Evolutionary conservation across 345 rosid species (phyloP).

Genomic region (Excoecaria agallocha): DNA sequence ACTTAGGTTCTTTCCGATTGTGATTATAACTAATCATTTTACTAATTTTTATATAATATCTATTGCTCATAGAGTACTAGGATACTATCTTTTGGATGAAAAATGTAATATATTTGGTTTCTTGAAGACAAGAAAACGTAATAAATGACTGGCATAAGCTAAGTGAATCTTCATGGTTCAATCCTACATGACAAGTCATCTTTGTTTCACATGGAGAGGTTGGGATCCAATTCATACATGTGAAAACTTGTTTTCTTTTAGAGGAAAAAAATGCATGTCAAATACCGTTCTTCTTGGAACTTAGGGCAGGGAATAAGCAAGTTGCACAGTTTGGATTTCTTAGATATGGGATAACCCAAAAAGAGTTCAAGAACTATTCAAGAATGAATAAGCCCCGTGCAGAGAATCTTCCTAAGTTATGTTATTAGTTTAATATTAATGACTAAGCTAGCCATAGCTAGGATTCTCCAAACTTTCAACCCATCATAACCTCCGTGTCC

Average conservation of each 20-base stretch:
- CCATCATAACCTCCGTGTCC: too few species aligned
- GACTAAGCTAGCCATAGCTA: too few species aligned
- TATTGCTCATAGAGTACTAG: too few species aligned
- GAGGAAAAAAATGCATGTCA: too few species aligned
- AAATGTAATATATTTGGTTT: neutral
- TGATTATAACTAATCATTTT: too few species aligned
- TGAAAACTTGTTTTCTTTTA: neutral
- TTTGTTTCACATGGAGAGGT: conserved; percentile 16
- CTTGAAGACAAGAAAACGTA: neutral
- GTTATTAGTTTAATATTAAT: too few species aligned
- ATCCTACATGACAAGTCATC: neutral
- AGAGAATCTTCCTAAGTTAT: conserved; percentile 9
- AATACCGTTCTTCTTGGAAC: conserved; percentile 16
- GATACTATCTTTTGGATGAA: neutral
- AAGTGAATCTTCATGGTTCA: neutral
- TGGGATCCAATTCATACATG: conserved; percentile 5
- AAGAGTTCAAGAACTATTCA: neutral
- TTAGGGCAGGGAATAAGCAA: conserved; percentile 15
- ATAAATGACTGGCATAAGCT: neutral
- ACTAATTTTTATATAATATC: neutral
- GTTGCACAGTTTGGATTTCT: conserved; percentile 12
- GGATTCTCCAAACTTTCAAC: too few species aligned
- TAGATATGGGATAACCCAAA: too few species aligned
- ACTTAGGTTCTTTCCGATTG: too few species aligned
- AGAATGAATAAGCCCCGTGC: conserved; percentile 15